Base-by-base conservation (phyloP, 495 filamentous ascomycete genomes). In the Penicillium parvum region DNA sequence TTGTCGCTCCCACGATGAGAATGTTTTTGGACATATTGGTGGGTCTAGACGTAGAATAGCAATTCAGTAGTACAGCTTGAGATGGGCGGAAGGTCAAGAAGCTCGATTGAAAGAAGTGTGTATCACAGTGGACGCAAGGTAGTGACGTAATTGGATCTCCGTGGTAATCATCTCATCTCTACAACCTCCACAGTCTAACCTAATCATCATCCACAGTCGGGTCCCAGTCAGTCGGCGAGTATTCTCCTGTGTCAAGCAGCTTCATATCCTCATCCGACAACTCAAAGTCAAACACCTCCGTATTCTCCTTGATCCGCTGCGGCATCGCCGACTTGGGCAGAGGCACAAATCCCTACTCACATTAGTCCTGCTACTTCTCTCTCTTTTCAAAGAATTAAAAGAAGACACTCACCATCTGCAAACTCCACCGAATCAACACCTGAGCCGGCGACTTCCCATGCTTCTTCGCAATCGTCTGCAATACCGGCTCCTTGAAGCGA, bases 251-350 rank as follows among this genome's bases (percentile, higher is more conserved):
- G 20, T 78, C 66, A 43, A 84, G 49, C 29, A 37, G 46, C 49
- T 71, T 57, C 78, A 84, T 78, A 40, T 83, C 80, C 40, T 74
- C 75, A 1, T 63, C 60, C 0, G 67, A 68, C 28, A 96, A 62
- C 55, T 89, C 84, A 65, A 95, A 96, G 60, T 88, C 87, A 65
- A 82, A 95, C 2, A 95, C 65, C 27, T 81, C 67, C 0, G 81
- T 72, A 59, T 96, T 96, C 60, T 88, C 83, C 49, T 69, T 62
- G 40, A 84, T 82, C 15, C 81, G 63, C 32, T 57, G 57, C 3
- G 76, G 69, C 4, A 75, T 83, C 11, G 71, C 69, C 47, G 76
- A 80, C 57, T 83, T 84, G 5, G 80, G 79, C 38, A 84, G 60
- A n/a, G 81, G 79, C 28, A 79, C 77, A 17, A 77, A 77, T 18